Base-by-base conservation (phyloP, 78 protist genomes). In the Guillardia theta region DNA sequence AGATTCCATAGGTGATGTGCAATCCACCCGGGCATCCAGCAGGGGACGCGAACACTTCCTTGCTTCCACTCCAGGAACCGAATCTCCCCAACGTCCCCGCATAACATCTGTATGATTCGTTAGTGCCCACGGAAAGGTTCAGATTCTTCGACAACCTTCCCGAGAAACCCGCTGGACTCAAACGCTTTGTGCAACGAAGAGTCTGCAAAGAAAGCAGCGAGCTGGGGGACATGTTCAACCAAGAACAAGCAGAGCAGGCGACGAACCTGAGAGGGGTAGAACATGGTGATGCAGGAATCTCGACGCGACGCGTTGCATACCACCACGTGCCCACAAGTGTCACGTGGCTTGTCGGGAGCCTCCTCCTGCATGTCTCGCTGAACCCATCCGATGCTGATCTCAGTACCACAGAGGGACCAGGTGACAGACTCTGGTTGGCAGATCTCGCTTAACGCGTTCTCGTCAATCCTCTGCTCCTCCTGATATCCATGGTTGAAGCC, bases 351-450 rank as follows among this genome's bases (percentile, higher is more conserved):
- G 70, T 27, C 39, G 27, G 70, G 70, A 30, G 21, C 83, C 83
- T 12, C 22, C 83, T 33, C 41, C 41, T 33, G 45, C 21, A 70
- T 24, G 41, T 70, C 83, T 22, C 83, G 83, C 45, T 33, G 83
- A 24, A 70, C 83, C 83, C 83, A 70, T 24, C 83, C 83, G 33
- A 70, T 4, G 45, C 45, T 33, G 45, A 70, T 43, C 33, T 22
- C 21, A 36, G 83, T 36, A 24, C 83, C 83, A 43, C 33, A 33
- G n/a, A 70, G 41, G 46, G 83, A 12, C 83, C 83, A 70, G 46
- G 83, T 22, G 41, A 70, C 83, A 36, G 83, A 70, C 45, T 70
- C 83, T 15, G 83, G 83, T 43, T 70, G 83, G 41, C 83, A 70
- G 3, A 70, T 24, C 83, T 70, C 83, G 1, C 45, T 33, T 12